Conservation (phyloP, 257 asterid genomes). For the Solanum clarkiae region DNA sequence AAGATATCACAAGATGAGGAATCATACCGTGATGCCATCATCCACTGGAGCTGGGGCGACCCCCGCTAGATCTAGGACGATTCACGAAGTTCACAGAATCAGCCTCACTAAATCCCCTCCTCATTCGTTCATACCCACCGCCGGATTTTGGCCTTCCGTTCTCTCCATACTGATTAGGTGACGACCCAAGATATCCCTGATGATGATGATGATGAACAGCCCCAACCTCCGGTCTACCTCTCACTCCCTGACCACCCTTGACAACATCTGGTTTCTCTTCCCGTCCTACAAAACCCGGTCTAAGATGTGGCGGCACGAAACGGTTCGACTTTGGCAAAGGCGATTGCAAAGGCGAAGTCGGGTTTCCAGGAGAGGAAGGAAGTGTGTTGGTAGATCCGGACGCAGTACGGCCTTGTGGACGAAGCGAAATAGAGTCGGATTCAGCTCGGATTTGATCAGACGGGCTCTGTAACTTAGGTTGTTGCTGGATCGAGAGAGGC, state of each 20-base stretch:
- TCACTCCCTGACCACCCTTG: constrained; percentile 14
- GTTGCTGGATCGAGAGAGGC: constrained; percentile 1
- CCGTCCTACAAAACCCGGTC: constrained; percentile 72
- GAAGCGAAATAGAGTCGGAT: constrained; percentile 43
- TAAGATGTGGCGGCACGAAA: constrained; percentile 72
- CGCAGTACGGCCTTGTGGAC: constrained; percentile 65
- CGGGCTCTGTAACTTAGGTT: neutral
- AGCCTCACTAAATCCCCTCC: constrained; percentile 30
- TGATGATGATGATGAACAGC: constrained; percentile 14
- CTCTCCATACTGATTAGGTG: constrained; percentile 17
- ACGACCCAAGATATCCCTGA: constrained; percentile 15
- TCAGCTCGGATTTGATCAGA: constrained; percentile 25
- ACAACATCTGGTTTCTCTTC: constrained; percentile 40
- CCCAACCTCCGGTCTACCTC: constrained; percentile 23
- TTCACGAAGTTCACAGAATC: constrained; percentile 16
- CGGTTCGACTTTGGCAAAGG: constrained; percentile 39
- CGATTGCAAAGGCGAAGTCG: constrained; percentile 14
- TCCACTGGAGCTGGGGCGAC: constrained; percentile 47
- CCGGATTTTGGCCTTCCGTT: constrained; percentile 67
- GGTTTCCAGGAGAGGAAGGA: constrained; percentile 25
- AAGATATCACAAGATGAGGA: neutral
- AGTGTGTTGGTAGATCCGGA: constrained; percentile 17
- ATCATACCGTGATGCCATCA: constrained; percentile 29
- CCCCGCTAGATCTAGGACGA: constrained; percentile 50
- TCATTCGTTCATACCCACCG: constrained; percentile 44